Base-by-base conservation (phyloP, 768 basidiomycete species). In the Cyclocybe aegerita region DNA sequence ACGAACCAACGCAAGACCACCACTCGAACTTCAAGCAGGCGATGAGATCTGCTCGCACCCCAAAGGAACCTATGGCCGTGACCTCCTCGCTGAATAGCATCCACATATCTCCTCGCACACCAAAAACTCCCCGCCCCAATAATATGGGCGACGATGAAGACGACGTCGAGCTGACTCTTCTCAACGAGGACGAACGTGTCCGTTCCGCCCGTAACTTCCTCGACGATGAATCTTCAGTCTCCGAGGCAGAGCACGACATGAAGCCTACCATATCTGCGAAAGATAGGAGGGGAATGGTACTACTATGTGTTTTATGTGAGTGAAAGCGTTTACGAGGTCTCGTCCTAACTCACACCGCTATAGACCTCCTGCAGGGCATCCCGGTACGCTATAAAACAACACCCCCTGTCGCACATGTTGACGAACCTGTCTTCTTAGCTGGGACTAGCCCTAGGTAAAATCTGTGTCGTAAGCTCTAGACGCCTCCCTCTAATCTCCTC, bases 291-390 rank as follows among this genome's bases (percentile, higher is more conserved):
- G 90, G 86, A 43, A 92, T 98, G 78, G 81, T 81, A 4, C 71
- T 98, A 46, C 73, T 98, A 32, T 86, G 93, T 67, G 74, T 93
- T 59, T 76, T 98, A 43, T 98, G 93, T 96, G 60, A 72, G 93
- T 80, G 29, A 11, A 7, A 31, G 17, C 32, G 55, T 12, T 44
- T 37, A 44, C 32, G 16, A 52, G 38, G 16, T 39, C 9, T 43
- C 15, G 57, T 29, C 39, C 43, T 56, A 37, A 33, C 17, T 44
- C 33, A 35, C 32, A 14, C 58, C 36, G 34, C 16, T 46, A 34
- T 23, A 89, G 87, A 89, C 64, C 75, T 89, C 33, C 83, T 88
- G 46, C 94, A 97, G 69, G 94, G 94, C 38, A 84, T 96, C 59
- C 94, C 94, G 48, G 91, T 97, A 66, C 65, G 86, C 77, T 10